Evolutionary conservation across 148 eudicot genomes (phyloP), one percentile per base, ranked within the genome.

Genomic region (Gaultheria prostrata): DNA sequence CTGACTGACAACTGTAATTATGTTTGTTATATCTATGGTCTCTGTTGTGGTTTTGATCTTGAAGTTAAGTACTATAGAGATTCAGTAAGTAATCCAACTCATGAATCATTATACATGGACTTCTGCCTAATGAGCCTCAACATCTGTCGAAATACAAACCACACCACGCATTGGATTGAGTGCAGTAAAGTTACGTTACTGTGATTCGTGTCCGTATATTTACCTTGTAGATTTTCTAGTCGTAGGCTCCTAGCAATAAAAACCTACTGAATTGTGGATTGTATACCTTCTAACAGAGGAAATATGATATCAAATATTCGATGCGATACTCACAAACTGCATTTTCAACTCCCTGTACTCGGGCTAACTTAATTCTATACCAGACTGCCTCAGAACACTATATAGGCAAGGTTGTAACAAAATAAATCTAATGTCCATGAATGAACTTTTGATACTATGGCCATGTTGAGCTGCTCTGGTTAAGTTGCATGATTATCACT

Each of bases 391-490:
- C 30, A 20, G 20, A 49, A 48, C 21, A 4, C 26, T 17, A 30
- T 17, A 26, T 2, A 14, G 76, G 53, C 45, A 67, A 67, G 21
- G 7, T 28, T 32, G 28, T 67, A 8, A 3, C 15, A 28, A 28
- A 28, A 11, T 0, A 26, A 3, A 30, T 67, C n/a, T 46, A 26
- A 48, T 49, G 35, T 30, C 28, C 30, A 7, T 78, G 3, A 35
- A 20, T 13, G 2, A 46, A 24, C 21, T 13, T 51, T 53, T 53
- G 4, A 45, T 67, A 28, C 39, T 72, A 67, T 50, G 13, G 33
- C 21, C 9, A 53, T 65, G 70, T 51, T 69, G 50, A 14, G 54
- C 67, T 83, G 26, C 50, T 30, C 67, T 65, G 80, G 70, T 69
- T 28, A 56, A 65, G 8, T 74, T 46, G 53, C 59, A n/a, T 85